Evolutionary conservation across 2,329 filamentous ascomycete genomes (phyloP).

Genomic region (Tolypocladium endophyticum): DNA sequence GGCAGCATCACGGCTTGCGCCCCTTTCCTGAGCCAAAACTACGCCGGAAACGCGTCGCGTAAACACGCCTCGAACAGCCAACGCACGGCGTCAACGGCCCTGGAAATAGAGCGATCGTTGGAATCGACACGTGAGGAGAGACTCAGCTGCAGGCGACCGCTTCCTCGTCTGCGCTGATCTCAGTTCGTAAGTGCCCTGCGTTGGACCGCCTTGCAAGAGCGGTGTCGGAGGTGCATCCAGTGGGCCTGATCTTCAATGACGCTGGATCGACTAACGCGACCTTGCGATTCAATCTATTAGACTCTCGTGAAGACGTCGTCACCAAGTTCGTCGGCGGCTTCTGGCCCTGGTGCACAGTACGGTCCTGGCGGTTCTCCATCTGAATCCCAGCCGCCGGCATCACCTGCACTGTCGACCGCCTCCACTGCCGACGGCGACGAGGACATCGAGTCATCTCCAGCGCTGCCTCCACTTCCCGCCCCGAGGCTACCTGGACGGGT

Average conservation of each 20-base stretch:
- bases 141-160: constrained; percentile 49
- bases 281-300: constrained; percentile 13
- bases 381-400: constrained; percentile 30
- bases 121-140: constrained; percentile 26
- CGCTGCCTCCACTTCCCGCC: constrained; percentile 46
- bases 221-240: neutral
- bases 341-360: constrained; percentile 55
- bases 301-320: constrained; percentile 45
- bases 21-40: neutral
- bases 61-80: constrained; percentile 6
- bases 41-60: constrained; percentile 20
- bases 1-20: constrained; percentile 1
- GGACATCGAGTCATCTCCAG: constrained; percentile 44
- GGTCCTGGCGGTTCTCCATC: constrained; percentile 29
- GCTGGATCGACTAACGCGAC: constrained; percentile 17
- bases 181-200: constrained; percentile 31
- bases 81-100: constrained; percentile 2
- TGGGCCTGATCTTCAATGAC: neutral
- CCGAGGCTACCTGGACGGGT: constrained; percentile 48
- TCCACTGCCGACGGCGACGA: constrained; percentile 49
- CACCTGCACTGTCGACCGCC: constrained; percentile 49
- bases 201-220: neutral
- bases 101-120: constrained; percentile 4
- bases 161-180: constrained; percentile 54
- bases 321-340: constrained; percentile 33